Conservation (phyloP, 2,329 filamentous ascomycete species). For the Pseudogymnoascus destructans region DNA sequence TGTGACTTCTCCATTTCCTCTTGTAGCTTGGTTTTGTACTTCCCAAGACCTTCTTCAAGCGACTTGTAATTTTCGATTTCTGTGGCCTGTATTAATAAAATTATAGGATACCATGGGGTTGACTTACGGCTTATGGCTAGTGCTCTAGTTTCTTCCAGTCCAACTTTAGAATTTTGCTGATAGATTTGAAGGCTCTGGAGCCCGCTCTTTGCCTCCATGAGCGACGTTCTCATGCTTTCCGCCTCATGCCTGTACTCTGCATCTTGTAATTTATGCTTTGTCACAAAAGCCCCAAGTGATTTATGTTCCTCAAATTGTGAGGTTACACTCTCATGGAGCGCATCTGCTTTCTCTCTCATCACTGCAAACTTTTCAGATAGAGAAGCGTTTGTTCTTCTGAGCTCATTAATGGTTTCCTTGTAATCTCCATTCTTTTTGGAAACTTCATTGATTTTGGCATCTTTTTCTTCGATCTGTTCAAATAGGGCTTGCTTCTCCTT, state of each 20-base stretch:
- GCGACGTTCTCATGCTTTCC: neutral
- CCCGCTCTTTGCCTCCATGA: neutral
- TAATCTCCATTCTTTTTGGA: neutral
- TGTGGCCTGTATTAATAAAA: neutral
- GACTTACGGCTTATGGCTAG: neutral
- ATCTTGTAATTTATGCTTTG: neutral
- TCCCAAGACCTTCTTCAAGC: neutral
- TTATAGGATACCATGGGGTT: neutral
- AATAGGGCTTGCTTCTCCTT: neutral
- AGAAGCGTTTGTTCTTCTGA: neutral
- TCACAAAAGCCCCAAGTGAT: neutral
- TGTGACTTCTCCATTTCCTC: neutral
- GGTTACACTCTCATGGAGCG: neutral
- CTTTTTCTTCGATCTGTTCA: neutral
- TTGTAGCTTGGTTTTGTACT: neutral
- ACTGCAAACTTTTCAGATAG: neutral
- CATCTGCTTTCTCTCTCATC: neutral
- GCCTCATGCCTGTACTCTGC: neutral
- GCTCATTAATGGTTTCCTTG: neutral
- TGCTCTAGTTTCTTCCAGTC: neutral
- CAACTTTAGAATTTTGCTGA: neutral
- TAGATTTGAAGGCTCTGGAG: neutral
- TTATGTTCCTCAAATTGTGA: neutral
- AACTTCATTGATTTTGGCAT: neutral
- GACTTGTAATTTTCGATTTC: neutral